Percentiles rank a stretch among this genome's conserved stretches.
Evolutionary conservation across 768 basidiomycete genomes (phyloP).

Genomic region (Sutorius australiensis): DNA sequence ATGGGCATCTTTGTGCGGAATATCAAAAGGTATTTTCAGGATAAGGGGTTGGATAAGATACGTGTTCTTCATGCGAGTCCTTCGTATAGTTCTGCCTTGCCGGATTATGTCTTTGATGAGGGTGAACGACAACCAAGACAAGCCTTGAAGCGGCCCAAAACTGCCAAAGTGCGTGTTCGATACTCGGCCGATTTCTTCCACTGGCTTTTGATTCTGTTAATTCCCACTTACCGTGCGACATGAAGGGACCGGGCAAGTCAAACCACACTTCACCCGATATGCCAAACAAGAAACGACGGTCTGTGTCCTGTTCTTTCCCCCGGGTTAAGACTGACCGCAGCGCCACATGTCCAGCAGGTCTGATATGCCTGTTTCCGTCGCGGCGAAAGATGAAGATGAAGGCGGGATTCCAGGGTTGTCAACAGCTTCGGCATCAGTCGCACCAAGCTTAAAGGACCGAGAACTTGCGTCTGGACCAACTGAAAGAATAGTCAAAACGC

Average conservation of each 20-base stretch:
- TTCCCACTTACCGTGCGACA: slow-evolving; percentile 29
- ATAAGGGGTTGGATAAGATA: slow-evolving; percentile 3
- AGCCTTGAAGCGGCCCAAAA: slow-evolving; percentile 72
- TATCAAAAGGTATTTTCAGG: slow-evolving; percentile 70
- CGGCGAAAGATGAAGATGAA: slow-evolving; percentile 38
- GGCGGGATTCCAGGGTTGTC: slow-evolving; percentile 34
- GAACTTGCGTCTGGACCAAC: slow-evolving; percentile 40
- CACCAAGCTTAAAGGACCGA: slow-evolving; percentile 36
- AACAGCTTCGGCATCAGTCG: slow-evolving; percentile 28
- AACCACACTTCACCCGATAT: slow-evolving; percentile 60
- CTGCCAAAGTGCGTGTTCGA: slow-evolving; percentile 44
- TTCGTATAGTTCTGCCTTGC: slow-evolving; percentile 57
- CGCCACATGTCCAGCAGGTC: slow-evolving; percentile 41
- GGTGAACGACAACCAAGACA: slow-evolving; percentile 74
- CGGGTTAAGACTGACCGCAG: slow-evolving; percentile 28
- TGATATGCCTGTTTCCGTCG: slow-evolving; percentile 23
- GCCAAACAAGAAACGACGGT: slow-evolving; percentile 84
- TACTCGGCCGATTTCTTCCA: slow-evolving; percentile 8
- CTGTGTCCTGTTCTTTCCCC: slow-evolving; percentile 36
- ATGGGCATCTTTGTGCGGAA: slow-evolving; percentile 96
- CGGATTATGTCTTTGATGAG: slow-evolving; percentile 78
- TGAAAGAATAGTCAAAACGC: slow-evolving; percentile 48
- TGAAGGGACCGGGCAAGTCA: slow-evolving; percentile 60
- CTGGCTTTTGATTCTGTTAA: slow-evolving; percentile 13
- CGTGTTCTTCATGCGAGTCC: slow-evolving; percentile 22